Conservation (phyloP, 352 stramenopile species). For the Phytophthora meadii region DNA sequence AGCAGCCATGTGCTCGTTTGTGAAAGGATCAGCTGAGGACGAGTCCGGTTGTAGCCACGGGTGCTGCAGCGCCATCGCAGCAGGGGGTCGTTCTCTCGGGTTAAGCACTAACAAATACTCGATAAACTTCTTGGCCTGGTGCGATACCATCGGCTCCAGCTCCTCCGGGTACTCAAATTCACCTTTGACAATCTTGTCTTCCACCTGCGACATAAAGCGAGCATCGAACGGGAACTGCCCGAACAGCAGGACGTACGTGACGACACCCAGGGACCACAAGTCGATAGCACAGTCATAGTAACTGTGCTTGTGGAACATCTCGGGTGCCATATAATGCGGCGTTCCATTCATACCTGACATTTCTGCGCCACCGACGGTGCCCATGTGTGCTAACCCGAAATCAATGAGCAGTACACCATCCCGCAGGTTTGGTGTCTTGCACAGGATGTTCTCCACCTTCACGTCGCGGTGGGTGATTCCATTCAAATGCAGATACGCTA, state of each 20-base stretch:
- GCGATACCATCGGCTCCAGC: conserved; percentile 58
- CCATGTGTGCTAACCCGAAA: conserved; percentile 79
- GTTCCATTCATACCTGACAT: conserved; percentile 88
- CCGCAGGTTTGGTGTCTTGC: conserved; percentile 48
- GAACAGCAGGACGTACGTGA: conserved; percentile 80
- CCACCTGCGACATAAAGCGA: conserved; percentile 82
- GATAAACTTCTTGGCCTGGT: conserved; percentile 80
- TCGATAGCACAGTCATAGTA: conserved; percentile 74
- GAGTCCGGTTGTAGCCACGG: conserved; percentile 70
- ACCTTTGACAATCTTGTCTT: conserved; percentile 82
- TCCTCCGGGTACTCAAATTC: conserved; percentile 66
- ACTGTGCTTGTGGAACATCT: conserved; percentile 76
- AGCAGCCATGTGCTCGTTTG: conserved; percentile 52
- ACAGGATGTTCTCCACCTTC: conserved; percentile 88
- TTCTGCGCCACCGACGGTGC: conserved; percentile 39
- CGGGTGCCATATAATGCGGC: conserved; percentile 85
- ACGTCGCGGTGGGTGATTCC: conserved; percentile 86
- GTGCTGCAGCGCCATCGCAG: conserved; percentile 68
- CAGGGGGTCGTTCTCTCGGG: conserved; percentile 63
- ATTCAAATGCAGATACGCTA: conserved; percentile 71
- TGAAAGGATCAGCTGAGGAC: conserved; percentile 43
- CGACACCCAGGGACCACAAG: conserved; percentile 80
- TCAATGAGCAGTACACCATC: conserved; percentile 79
- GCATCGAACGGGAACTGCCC: conserved; percentile 80
- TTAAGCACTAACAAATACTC: conserved; percentile 74